Conservation (phyloP, 2,329 filamentous ascomycete species). For the Aspergillus quadricinctus region DNA sequence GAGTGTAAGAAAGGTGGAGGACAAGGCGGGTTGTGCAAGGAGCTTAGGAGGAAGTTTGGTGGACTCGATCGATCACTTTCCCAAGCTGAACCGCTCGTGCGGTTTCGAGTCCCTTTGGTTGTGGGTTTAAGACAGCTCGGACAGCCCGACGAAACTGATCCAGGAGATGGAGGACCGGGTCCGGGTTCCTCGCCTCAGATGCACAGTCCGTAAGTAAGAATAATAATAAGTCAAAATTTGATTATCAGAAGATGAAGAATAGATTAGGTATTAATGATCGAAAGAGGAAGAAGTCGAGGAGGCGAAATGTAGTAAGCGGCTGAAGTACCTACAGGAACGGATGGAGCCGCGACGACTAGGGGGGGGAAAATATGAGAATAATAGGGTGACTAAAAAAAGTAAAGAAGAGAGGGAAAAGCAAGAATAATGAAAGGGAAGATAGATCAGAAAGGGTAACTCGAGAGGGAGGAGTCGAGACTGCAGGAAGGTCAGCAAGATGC, state of each 20-base stretch:
- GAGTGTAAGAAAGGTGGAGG: conserved; percentile 3
- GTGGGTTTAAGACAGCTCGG: conserved; percentile 16
- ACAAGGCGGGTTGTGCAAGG: conserved; percentile 5
- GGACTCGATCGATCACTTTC: conserved; percentile 14
- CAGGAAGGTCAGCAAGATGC: conserved; percentile 2
- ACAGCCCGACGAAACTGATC: conserved; percentile 11
- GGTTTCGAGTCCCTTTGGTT: conserved; percentile 12
- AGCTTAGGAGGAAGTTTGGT: conserved; percentile 8
- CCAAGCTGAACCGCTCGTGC: not conserved
- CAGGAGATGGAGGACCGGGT: conserved; percentile 13
- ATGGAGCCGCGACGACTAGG: conserved; percentile 8
- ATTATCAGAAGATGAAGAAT: conserved; percentile 4
- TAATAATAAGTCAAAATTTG: conserved; percentile 1
- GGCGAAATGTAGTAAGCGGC: conserved; percentile 8
- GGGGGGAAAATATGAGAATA: conserved; percentile 4
- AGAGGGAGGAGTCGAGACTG: conserved; percentile 3
- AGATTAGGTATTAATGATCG: not conserved
- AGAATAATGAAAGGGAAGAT: not conserved
- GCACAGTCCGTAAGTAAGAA: not conserved
- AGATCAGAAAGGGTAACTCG: conserved; percentile 1
- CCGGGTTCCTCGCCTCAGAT: not conserved
- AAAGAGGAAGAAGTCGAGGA: conserved; percentile 8
- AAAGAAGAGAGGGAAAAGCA: conserved; percentile 2
- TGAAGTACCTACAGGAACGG: conserved; percentile 7
- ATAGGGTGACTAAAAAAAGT: conserved; percentile 8